Base-by-base conservation (phyloP, 495 filamentous ascomycete species). In the Echria macrotheca region DNA sequence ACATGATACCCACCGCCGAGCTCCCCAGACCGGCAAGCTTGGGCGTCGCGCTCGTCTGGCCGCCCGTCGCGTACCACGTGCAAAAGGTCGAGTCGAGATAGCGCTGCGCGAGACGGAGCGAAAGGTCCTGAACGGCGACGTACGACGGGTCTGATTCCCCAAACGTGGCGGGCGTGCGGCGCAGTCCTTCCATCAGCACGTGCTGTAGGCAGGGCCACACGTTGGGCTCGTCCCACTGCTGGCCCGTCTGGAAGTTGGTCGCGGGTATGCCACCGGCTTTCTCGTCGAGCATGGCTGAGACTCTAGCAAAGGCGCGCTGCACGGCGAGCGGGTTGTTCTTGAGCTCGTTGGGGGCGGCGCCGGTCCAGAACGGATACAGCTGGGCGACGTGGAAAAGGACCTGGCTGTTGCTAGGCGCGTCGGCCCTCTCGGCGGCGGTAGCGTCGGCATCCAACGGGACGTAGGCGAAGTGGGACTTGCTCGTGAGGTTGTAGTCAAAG, bases 191-290 rank as follows among this genome's bases (percentile, higher is more conserved):
- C 67, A 75, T 76, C 11, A 76, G 49, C 12, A 68, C 56, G 59
- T 76, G 70, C 61, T 66, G 64, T 22, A 74, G 58, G 14, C 69
- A 69, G 12, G 73, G 73, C 73, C 73, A 76, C n/a, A 76, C 73
- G 36, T 69, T 74, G 4, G 73, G 72, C 47, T 76, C 60, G 55
- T 76, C 73, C 73, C 73, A 76, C 48, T 76, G 73, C 60, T 76
- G 73, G 29, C 73, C 71, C 0, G 73, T 72, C 14, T 44, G 22
- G 26, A 67, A 61, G 52, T 72, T 76, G 18, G 72, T 72, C 7
- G 70, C 67, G 5, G 72, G 65, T 24, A 75, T 67, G 35, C 56
- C 70, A 44, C 73, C 73, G 3, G 54, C 54, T 38, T 69, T 68
- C 23, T 56, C 53, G 9, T 67, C 56, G 24, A 75, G 62, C 21